Evolutionary conservation across 345 rosid genomes (phyloP).

Genomic region (Sisymbrium altissimum): DNA sequence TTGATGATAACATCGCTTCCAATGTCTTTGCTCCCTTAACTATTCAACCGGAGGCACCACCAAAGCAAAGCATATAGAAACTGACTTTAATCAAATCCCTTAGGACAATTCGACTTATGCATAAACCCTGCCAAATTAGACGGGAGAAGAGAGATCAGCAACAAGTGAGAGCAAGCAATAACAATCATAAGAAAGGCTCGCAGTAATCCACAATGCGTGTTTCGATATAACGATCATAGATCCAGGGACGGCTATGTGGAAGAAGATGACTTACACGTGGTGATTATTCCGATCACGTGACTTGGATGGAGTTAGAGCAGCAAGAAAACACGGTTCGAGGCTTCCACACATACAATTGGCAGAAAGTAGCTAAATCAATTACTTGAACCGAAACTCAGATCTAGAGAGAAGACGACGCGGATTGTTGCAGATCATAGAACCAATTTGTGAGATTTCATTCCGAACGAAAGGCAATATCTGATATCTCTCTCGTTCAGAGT

Average conservation of each 20-base stretch:
- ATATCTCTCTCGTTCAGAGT: neutral
- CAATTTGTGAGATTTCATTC: constrained; percentile 1
- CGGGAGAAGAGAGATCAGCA: neutral
- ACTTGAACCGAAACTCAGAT: constrained; percentile 22
- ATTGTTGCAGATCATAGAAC: constrained; percentile 22
- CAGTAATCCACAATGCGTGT: constrained; percentile 10
- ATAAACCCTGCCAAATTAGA: constrained; percentile 25
- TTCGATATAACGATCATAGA: neutral
- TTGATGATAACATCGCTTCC: constrained; percentile 37
- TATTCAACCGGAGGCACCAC: constrained; percentile 8
- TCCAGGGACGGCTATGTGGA: neutral
- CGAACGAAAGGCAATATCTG: neutral
- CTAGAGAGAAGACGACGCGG: constrained; percentile 15
- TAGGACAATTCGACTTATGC: neutral
- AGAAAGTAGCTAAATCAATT: neutral
- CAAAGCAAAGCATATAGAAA: constrained; percentile 20
- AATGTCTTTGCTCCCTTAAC: neutral
- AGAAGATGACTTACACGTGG: constrained; percentile 20
- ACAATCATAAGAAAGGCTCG: neutral
- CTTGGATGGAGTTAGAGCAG: neutral
- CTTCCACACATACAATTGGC: neutral
- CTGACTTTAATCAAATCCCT: neutral
- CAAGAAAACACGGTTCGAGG: neutral
- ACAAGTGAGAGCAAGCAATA: neutral
- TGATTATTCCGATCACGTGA: neutral